A percentile compares a stretch with the other conserved stretches of the same genome.
Evolutionary conservation across 2,329 filamentous ascomycete species (phyloP).

Genomic region (Bipolaris victoriae): DNA sequence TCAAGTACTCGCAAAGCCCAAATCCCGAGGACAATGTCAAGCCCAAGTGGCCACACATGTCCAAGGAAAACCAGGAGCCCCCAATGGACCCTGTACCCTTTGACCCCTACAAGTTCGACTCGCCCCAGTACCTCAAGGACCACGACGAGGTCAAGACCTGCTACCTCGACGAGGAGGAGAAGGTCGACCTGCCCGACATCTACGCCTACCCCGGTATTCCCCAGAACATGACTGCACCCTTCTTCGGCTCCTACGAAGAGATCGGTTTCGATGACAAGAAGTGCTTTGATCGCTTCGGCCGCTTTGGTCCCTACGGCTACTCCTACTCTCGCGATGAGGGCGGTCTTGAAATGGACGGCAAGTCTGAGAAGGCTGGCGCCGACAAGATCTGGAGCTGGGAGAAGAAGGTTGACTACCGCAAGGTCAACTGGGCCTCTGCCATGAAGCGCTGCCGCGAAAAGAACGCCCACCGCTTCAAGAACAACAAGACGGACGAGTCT

Average conservation of each 20-base stretch:
- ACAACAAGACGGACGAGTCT: conserved; percentile 41
- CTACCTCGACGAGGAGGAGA: conserved; percentile 67
- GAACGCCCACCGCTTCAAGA: conserved; percentile 56
- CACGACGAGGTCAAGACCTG: conserved; percentile 64
- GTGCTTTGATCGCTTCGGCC: conserved; percentile 60
- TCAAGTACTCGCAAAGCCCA: conserved; percentile 50
- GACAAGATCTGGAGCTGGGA: conserved; percentile 58
- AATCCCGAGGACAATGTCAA: conserved; percentile 48
- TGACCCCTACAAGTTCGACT: conserved; percentile 55
- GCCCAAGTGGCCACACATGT: conserved; percentile 44
- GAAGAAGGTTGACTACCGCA: conserved; percentile 55
- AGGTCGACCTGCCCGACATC: conserved; percentile 63
- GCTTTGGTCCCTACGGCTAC: conserved; percentile 59
- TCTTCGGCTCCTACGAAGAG: conserved; percentile 57
- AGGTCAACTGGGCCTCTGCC: conserved; percentile 57
- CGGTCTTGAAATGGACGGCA: conserved; percentile 57
- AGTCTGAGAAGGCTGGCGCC: conserved; percentile 53
- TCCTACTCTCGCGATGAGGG: conserved; percentile 54
- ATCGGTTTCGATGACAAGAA: conserved; percentile 56
- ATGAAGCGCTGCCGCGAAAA: conserved; percentile 57
- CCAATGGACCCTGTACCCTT: conserved; percentile 50
- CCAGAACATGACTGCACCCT: conserved; percentile 56
- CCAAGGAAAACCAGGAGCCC: conserved; percentile 48
- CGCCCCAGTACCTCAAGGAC: conserved; percentile 53
- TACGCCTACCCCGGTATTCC: conserved; percentile 67